Percentiles rank a stretch among this genome's conserved stretches.
Evolutionary conservation across 192 early-diverging fungal species (phyloP).

Genomic region (Coemansia sp.): DNA sequence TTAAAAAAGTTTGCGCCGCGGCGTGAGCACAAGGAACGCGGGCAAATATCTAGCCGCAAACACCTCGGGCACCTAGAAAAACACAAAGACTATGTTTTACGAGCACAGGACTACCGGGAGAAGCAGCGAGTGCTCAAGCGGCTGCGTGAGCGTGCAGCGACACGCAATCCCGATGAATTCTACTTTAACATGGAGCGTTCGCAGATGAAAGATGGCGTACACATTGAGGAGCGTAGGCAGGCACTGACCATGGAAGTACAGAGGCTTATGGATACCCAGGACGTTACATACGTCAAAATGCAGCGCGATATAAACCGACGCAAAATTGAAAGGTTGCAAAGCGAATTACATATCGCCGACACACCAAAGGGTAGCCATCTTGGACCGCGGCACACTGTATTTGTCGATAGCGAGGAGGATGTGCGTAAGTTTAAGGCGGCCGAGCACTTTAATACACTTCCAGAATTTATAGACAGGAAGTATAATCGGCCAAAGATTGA

Average conservation of each 20-base stretch:
- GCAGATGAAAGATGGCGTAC: slow-evolving; percentile 81
- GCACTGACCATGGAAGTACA: slow-evolving; percentile 73
- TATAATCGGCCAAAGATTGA: slow-evolving; percentile 75
- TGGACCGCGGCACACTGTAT: slow-evolving; percentile 70
- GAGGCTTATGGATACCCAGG: slow-evolving; percentile 88
- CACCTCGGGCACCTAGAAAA: slow-evolving; percentile 88
- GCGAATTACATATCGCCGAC: slow-evolving; percentile 65
- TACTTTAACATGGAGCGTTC: slow-evolving; percentile 95
- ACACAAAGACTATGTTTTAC: slow-evolving; percentile 96
- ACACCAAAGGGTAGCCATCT: slow-evolving; percentile 15
- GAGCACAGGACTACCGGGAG: slow-evolving; percentile 83
- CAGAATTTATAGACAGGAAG: slow-evolving; percentile 73
- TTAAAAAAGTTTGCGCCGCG: slow-evolving; percentile 81
- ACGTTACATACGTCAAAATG: slow-evolving; percentile 81
- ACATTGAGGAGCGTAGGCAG: slow-evolving; percentile 71
- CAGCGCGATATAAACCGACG: slow-evolving; percentile 65
- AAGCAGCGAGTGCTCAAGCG: slow-evolving; percentile 86
- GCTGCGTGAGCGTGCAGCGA: slow-evolving; percentile 80
- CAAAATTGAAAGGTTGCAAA: slow-evolving; percentile 77
- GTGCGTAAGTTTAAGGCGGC: slow-evolving; percentile 73
- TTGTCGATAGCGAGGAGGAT: slow-evolving; percentile 70
- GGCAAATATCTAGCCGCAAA: slow-evolving; percentile 64
- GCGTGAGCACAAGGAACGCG: slow-evolving; percentile 87
- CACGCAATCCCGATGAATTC: slow-evolving; percentile 96
- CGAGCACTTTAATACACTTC: slow-evolving; percentile 79